Evolutionary conservation across 495 filamentous ascomycete species (phyloP), one percentile per base, ranked within the genome.

Genomic region (Pseudevernia furfuracea): DNA sequence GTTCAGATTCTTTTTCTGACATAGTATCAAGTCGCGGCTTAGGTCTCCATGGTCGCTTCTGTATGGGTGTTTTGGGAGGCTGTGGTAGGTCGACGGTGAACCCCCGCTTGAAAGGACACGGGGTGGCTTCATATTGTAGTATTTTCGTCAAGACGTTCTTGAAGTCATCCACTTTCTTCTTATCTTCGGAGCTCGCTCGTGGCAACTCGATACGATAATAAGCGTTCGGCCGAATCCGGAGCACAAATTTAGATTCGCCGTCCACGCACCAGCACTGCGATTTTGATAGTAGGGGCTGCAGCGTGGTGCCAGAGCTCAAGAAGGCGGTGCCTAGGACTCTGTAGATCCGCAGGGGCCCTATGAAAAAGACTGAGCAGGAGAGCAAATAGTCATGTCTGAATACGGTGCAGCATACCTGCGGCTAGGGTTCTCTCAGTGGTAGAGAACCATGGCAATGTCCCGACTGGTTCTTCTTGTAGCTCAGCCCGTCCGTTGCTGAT

Each of bases 191-290:
- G 1, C 81, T 81, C 19, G 77, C 75, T 48, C 82, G 79, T 3
- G 91, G 89, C 11, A 96, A 72, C 68, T 96, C 92, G 68, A 96
- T 94, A 52, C 92, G 85, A 79, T 93, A 96, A 71, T 92, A 96
- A 56, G 87, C 86, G 21, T 91, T 84, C 36, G 85, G 81, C 39
- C 89, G 82, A 59, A 94, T 89, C 61, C 90, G 87, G 65, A 96
- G 70, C 9, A 94, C 87, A 69, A 94, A 96, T 65, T 86, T 91
- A 43, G 86, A 87, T 46, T 86, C 84, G 53, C 88, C 88, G 71
- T 96, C 89, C 28, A 96, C 89, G 74, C 89, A 94, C 92, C 92
- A 96, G 66, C 86, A 94, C 71, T 94, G 89, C 25, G 89, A 93
- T 73, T 89, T 94, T 14, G 89, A 88, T 44, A 96, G 72, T 53